Evolutionary conservation across 805 yeast genomes (phyloP), one percentile per base, ranked within the genome.

Genomic region (Ogataea methanolica): DNA sequence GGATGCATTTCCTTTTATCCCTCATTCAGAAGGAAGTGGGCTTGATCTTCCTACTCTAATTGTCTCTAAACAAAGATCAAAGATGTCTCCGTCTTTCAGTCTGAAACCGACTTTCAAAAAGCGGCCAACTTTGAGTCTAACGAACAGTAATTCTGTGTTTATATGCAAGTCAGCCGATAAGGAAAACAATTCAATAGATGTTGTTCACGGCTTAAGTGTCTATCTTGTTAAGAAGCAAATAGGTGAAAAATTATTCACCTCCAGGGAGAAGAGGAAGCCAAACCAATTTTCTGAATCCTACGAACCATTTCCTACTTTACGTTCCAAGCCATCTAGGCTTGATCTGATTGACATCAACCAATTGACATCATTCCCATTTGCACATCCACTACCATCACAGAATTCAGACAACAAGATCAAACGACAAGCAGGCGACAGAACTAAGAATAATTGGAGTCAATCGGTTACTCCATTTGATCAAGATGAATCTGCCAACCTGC

Each of bases 291-390:
- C 23, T 9, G 19, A n/a, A 22, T 22, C 17, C 12, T 22, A 3
- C 22, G 8, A 7, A 23, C 9, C 39, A 35, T 31, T 29, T 21
- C n/a, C 22, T n/a, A 31, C 12, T 6, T 9, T 36, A 21, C 42
- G 41, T n/a, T 22, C 38, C 3, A 46, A 43, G 26, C 65, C 67
- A 15, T 76, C 81, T 1, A 66, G 68, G 49, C 57, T 77, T 22
- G 81, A 77, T 52, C 65, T 77, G 21, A 65, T 77, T 8, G 81
- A 77, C 50, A 75, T 67, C 47, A 69, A 73, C 5, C 70, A 69
- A 6, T 60, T 77, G 36, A 77, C 82, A 1, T 75, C 80, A 1
- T 65, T 77, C 38, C 82, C 82, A 9, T 61, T 77, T 17, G 75
- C 80, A 1, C 82, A 79, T 29, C 82, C 82, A 0, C 53, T 48